Evolutionary conservation across 2,329 filamentous ascomycete genomes (phyloP).

Genomic region (Pseudogymnoascus sp.): DNA sequence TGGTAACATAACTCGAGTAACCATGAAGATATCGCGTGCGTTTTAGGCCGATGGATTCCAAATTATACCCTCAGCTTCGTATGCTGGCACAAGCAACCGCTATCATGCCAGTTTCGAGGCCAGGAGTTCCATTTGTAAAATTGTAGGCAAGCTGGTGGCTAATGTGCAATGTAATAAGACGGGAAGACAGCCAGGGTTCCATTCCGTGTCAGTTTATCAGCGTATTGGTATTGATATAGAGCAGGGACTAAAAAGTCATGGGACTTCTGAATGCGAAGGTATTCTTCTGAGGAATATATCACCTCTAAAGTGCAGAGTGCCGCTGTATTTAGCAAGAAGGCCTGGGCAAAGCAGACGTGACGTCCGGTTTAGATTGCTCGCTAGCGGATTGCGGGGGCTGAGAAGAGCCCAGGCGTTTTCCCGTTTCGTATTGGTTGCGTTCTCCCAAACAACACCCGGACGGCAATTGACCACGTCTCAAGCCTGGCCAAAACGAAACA

Average conservation of each 20-base stretch:
- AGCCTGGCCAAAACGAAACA: neutral
- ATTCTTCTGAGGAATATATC: constrained; percentile 4
- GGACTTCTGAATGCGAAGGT: neutral
- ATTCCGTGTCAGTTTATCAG: neutral
- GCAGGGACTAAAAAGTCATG: neutral
- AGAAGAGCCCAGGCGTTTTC: neutral
- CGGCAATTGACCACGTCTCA: constrained; percentile 4
- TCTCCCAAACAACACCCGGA: neutral
- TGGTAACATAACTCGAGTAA: neutral
- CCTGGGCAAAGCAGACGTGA: neutral
- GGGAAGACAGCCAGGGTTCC: neutral
- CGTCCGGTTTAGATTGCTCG: constrained; percentile 6
- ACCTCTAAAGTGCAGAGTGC: constrained; percentile 1
- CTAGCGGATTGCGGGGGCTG: constrained; percentile 3
- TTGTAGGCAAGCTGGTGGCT: neutral
- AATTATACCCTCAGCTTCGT: neutral
- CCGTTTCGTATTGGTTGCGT: neutral
- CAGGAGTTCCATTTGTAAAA: neutral
- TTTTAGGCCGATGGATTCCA: neutral
- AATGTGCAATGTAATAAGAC: neutral
- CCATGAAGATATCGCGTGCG: neutral
- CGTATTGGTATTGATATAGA: neutral
- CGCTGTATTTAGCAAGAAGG: constrained; percentile 6
- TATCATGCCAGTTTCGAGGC: neutral
- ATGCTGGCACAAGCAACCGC: neutral